These are phyloP conservation scores for Cryptococcus sp. DNA, from an alignment of 1,284 basidiomycete species.

Conservation along the genomic window DNA sequence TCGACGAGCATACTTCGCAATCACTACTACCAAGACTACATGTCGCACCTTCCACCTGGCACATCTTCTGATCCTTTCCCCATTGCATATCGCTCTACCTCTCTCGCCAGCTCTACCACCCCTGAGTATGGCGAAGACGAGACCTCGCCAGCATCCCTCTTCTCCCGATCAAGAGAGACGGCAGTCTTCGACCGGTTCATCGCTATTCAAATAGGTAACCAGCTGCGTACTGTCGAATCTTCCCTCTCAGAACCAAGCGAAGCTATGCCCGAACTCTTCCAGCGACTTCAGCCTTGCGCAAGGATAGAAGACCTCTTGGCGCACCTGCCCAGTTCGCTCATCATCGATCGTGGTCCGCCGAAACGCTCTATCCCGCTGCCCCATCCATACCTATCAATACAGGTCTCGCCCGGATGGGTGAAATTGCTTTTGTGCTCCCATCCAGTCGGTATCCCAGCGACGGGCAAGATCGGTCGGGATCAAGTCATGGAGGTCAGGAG, in stretches of 20 bases:
- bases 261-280: conserved; percentile 26
- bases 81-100: conserved; percentile 9
- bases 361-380: conserved; percentile 23
- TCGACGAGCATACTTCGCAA: conserved; percentile 21
- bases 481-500: conserved; percentile 33
- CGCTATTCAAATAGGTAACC: conserved; percentile 33
- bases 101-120: background rate
- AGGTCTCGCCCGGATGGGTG: conserved; percentile 31
- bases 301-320: conserved; percentile 38
- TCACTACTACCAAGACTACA: conserved; percentile 18
- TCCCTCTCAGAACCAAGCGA: conserved; percentile 30
- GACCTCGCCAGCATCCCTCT: conserved; percentile 21
- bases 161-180: conserved; percentile 29
- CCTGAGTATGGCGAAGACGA: conserved; percentile 1
- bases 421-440: conserved; percentile 22
- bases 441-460: conserved; percentile 10
- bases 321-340: conserved; percentile 18
- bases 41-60: conserved; percentile 14
- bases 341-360: conserved; percentile 8
- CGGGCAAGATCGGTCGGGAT: conserved; percentile 11
- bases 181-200: conserved; percentile 41
- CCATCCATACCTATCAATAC: conserved; percentile 22
- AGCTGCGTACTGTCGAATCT: conserved; percentile 31
- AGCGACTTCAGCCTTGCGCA: conserved; percentile 33
- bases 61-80: conserved; percentile 30